Base-by-base conservation (phyloP, 108 stramenopile genomes). In the Nitzschia putrida region DNA sequence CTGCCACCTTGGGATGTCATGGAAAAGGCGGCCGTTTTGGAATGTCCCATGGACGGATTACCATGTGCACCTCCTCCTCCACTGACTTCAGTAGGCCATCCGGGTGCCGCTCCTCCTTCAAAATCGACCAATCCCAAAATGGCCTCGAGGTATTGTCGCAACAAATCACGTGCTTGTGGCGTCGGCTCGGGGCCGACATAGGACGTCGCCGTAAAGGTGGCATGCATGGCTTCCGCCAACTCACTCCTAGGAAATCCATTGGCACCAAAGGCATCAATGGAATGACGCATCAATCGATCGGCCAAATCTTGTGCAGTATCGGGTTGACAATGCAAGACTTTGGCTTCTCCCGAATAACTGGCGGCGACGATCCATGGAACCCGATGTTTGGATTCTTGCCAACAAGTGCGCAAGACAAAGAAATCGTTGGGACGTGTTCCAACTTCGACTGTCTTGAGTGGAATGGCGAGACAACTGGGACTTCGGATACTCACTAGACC, bases 381-480 rank as follows among this genome's bases (percentile, higher is more conserved):
- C 37, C 29, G 57, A 45, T 60, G 50, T 41, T 7, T 53, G 23
- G 45, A 6, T 34, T 70, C 69, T 11, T 45, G 64, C 12, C 64
- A 78, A 34, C 86, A 66, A 5, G 83, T 41, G 37, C 79, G 68
- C 53, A 94, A 58, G 3, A 74, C 53, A 66, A 94, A 94, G 72
- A 74, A 94, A 81, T 94, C 90, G 66, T 91, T 94, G 42, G 90
- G 93, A n/a, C 89, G 85, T 13, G 84, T 90, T 16, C 93, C 93
- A 8, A 94, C 89, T 68, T 94, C 93, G n/a, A 94, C 81, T 0
- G 87, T 87, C 24, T 88, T 69, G 10, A 94, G 55, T 7, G 93
- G 79, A 47, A 94, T 81, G 21, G 89, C 83, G 22, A 91, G 24
- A 56, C 93, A 94, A 24, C 86, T 84, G 9, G 93, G 87, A 18